Percentiles rank a stretch among this genome's conserved stretches.
Evolutionary conservation across 2,329 filamentous ascomycete genomes (phyloP).

Genomic region (Bipolaris oryzae): DNA sequence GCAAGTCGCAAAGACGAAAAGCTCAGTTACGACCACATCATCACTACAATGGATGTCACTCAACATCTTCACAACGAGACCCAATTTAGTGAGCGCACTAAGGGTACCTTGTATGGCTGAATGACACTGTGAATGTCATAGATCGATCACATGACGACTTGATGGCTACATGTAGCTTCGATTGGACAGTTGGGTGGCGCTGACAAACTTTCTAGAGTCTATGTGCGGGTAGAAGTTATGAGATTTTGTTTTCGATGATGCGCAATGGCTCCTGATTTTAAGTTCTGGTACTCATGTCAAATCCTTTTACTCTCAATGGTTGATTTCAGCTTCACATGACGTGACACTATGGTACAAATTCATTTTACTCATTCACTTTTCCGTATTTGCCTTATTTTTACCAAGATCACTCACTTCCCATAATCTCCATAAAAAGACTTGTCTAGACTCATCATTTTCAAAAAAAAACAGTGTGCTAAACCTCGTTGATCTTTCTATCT

Average conservation of each 20-base stretch:
- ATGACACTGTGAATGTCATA: neutral
- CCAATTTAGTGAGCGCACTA: conserved; percentile 37
- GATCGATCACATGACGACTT: neutral
- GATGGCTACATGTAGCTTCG: neutral
- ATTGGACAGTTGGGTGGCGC: neutral
- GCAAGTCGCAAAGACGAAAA: conserved; percentile 36
- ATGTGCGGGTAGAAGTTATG: too few species aligned
- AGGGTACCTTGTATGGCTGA: conserved; percentile 24
- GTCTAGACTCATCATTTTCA: neutral
- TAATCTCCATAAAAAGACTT: neutral
- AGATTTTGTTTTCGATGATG: neutral
- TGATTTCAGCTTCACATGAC: neutral
- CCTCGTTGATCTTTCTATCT: neutral
- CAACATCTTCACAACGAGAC: conserved; percentile 50
- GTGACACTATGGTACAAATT: neutral
- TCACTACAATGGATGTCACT: conserved; percentile 48
- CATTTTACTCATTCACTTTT: neutral
- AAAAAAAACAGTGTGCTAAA: neutral
- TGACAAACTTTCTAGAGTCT: neutral
- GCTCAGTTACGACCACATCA: conserved; percentile 38
- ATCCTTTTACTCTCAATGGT: neutral
- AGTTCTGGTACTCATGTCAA: neutral
- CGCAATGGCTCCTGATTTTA: neutral
- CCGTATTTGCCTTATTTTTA: neutral
- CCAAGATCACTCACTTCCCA: neutral